Evolutionary conservation across 163 green algal genomes (phyloP).

Genomic region (Scenedesmus sp.): DNA sequence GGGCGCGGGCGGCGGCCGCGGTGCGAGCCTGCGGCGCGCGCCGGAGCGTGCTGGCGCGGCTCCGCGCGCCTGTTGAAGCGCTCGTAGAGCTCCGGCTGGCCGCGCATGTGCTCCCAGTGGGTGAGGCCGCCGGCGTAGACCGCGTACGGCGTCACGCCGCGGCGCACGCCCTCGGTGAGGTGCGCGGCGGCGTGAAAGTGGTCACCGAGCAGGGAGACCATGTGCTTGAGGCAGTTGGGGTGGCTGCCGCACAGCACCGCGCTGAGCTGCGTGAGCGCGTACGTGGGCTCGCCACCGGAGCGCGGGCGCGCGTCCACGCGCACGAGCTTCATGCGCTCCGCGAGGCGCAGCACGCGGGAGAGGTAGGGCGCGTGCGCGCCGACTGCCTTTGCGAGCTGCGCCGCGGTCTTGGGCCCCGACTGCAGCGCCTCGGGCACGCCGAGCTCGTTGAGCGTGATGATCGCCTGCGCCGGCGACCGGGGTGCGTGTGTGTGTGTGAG

Average conservation of each 20-base stretch:
- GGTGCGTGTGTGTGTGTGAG: background rate
- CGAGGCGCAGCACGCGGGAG: conserved; percentile 16
- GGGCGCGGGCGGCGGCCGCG: too few relatives aligned
- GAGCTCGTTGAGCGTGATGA: conserved; percentile 42
- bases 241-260: conserved; percentile 41
- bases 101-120: conserved; percentile 47
- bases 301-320: background rate
- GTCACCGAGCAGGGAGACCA: conserved; percentile 42
- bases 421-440: conserved; percentile 36
- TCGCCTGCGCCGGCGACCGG: conserved; percentile 15
- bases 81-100: conserved; percentile 24
- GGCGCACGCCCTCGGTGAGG: conserved; percentile 33
- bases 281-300: background rate
- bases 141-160: conserved; percentile 40
- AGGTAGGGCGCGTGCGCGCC: conserved; percentile 26
- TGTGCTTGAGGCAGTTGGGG: conserved; percentile 40
- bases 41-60: background rate
- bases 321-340: conserved; percentile 25
- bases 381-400: conserved; percentile 23
- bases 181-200: conserved; percentile 7
- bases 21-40: too few relatives aligned
- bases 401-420: conserved; percentile 17
- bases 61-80: conserved; percentile 43
- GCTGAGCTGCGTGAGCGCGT: conserved; percentile 34
- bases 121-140: conserved; percentile 12